Percentiles rank a stretch among this genome's conserved stretches.
These are phyloP conservation scores for Suhomyces sp. DNA, from an alignment of 805 yeast genomes.

Conservation along the genomic window DNA sequence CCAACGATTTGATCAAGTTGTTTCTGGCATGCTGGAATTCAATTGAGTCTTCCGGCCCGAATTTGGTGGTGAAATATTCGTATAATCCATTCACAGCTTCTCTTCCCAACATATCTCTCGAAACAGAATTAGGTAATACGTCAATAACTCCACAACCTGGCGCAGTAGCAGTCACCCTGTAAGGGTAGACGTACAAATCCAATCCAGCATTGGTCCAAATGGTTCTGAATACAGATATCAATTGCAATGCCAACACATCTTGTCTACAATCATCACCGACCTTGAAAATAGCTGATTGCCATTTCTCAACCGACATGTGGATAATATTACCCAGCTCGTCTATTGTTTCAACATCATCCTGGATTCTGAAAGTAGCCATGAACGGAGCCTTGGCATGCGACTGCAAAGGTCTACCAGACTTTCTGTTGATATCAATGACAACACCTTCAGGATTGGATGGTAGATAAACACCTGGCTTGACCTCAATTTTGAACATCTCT, in stretches of 20 bases:
- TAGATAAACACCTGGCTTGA: slow-evolving; percentile 81
- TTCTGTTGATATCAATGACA: slow-evolving; percentile 87
- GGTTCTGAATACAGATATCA: slow-evolving; percentile 86
- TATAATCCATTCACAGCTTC: slow-evolving; percentile 97
- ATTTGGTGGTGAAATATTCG: slow-evolving; percentile 87
- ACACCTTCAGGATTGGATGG: slow-evolving; percentile 97
- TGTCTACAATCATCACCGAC: slow-evolving; percentile 99
- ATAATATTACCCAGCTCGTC: slow-evolving; percentile 39
- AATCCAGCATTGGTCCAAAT: slow-evolving; percentile 87
- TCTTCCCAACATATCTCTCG: slow-evolving; percentile 97
- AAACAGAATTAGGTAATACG: slow-evolving; percentile 90
- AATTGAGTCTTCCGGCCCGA: slow-evolving; percentile 90
- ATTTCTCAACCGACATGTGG: slow-evolving; percentile 53
- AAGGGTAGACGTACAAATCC: slow-evolving; percentile 88
- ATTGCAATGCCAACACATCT: slow-evolving; percentile 89
- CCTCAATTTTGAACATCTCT: slow-evolving; percentile 78
- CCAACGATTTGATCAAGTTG: slow-evolving; percentile 89
- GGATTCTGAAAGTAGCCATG: slow-evolving; percentile 90
- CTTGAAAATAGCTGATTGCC: slow-evolving; percentile 97
- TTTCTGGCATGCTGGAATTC: slow-evolving; percentile 90
- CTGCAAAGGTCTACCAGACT: slow-evolving; percentile 91
- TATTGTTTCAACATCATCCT: slow-evolving; percentile 50
- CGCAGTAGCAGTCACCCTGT: slow-evolving; percentile 96
- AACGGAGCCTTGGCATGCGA: slow-evolving; percentile 99
- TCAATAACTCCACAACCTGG: slow-evolving; percentile 99